Conservation (phyloP, 192 early-diverging fungal species). For the Coemansia sp. region DNA sequence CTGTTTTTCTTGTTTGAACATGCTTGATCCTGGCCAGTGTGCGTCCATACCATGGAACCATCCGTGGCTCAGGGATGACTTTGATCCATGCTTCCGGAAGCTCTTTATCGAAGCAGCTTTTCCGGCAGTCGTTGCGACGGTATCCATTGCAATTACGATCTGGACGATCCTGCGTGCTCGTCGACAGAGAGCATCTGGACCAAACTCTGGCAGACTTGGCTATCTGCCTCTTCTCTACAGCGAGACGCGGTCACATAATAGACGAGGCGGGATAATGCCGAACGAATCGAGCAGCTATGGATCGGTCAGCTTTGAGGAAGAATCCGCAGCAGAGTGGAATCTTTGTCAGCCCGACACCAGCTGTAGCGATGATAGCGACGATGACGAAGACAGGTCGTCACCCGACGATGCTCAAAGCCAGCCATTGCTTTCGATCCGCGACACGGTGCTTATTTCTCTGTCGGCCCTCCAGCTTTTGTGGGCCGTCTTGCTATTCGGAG, state of each 20-base stretch:
- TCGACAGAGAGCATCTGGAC: neutral
- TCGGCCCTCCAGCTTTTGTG: constrained; percentile 20
- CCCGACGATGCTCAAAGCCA: constrained; percentile 3
- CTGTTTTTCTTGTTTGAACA: constrained; percentile 25
- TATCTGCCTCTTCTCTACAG: neutral
- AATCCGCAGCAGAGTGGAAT: neutral
- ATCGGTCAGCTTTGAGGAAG: neutral
- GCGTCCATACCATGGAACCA: constrained; percentile 28
- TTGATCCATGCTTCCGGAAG: constrained; percentile 43
- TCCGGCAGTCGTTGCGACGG: constrained; percentile 18
- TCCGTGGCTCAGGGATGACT: constrained; percentile 47
- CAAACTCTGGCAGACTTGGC: neutral
- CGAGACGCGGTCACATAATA: neutral
- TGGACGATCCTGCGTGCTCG: constrained; percentile 11
- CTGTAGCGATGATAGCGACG: constrained; percentile 10
- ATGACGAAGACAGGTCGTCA: constrained; percentile 13
- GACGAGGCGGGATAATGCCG: neutral
- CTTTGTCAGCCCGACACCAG: neutral
- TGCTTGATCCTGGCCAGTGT: constrained; percentile 6
- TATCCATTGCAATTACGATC: constrained; percentile 17
- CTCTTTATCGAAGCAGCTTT: constrained; percentile 35
- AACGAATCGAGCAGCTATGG: neutral
- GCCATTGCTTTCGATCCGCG: constrained; percentile 28
- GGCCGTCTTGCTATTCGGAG: constrained; percentile 9
- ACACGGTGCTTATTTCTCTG: constrained; percentile 24